Evolutionary conservation across 257 asterid species (phyloP), one percentile per base, ranked within the genome.

Genomic region (Nicotiana obtusifolia): DNA sequence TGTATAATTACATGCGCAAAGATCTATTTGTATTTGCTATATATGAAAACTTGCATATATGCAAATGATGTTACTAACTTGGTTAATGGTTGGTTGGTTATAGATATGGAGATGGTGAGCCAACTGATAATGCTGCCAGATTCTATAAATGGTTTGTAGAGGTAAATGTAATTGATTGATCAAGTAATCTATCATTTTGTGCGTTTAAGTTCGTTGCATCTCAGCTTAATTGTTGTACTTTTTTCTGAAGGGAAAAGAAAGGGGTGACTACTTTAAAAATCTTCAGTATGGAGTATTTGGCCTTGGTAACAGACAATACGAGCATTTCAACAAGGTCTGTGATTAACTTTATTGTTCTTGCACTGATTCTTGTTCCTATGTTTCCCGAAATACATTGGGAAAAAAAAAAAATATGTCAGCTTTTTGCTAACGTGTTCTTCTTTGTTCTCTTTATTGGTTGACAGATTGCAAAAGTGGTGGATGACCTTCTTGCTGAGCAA

Each of bases 31-130:
- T 57, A 41, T 9, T 47, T 52, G 56, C 61, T 78, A 81, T 30
- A 76, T 37, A 19, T 41, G 83, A 61, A 15, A 20, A 76, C 57
- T 47, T 33, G 37, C 31, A 73, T 81, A 10, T 62, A 73, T 73
- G 52, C 47, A 10, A 41, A 41, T 78, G 86, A 56, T 26, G 26
- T 79, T 64, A 41, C 67, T 75, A 82, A 84, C 87, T 86, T 87
- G 82, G 89, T 85, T 88, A 89, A 85, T 80, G 83, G 84, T 82
- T 91, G 92, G 84, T 86, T 85, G 89, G 84, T 76, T 87, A 84
- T 86, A 96, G 99, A 83, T 96, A 96, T 79, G 99, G 99, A 86
- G 99, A 96, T 81, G 99, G 99, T 79, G 99, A 96, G 90, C 99
- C 99, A 78, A 96, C 99, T 26, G 99, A 96, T 86, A 96, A 96